phyloP scores from a whole-genome alignment of 2,329 filamentous ascomycete species.

The Fusarium sp. region DNA sequence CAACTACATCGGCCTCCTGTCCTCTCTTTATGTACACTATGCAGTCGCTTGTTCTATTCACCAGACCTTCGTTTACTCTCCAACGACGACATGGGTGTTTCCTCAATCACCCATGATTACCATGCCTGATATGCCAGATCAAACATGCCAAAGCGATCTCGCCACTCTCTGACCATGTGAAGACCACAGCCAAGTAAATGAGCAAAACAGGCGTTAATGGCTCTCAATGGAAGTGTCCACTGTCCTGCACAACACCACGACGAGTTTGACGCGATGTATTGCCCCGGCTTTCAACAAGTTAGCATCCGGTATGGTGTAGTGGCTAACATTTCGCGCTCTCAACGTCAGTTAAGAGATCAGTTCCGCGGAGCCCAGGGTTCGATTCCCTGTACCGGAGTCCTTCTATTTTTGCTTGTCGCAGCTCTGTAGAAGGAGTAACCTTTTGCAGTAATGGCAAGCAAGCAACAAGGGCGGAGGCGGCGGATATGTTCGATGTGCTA shows the following conservation, averaged over 20 bases:
- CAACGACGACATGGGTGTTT: neutral
- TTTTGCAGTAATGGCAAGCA: neutral
- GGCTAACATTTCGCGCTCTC: slow-evolving; percentile 51
- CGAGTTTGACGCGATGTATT: neutral
- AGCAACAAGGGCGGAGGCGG: neutral
- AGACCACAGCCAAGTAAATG: neutral
- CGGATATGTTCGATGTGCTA: neutral
- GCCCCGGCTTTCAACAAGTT: neutral
- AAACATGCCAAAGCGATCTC: neutral
- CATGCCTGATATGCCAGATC: neutral
- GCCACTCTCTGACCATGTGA: neutral
- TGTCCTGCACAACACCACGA: neutral
- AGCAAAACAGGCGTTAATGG: neutral
- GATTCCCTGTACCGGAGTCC: slow-evolving; percentile 45
- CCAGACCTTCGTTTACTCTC: neutral
- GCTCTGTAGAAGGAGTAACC: neutral
- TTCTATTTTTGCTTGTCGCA: neutral
- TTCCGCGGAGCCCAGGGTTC: slow-evolving; percentile 45
- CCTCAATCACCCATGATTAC: neutral
- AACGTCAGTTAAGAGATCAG: slow-evolving; percentile 36
- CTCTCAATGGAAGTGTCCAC: neutral
- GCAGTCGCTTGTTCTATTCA: neutral
- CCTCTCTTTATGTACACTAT: neutral
- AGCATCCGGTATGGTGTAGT: slow-evolving; percentile 50
- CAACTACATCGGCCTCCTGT: too few species aligned